Evolutionary conservation across 176 grass and related monocot species (phyloP).

Genomic region (Eragrostis nindensis): DNA sequence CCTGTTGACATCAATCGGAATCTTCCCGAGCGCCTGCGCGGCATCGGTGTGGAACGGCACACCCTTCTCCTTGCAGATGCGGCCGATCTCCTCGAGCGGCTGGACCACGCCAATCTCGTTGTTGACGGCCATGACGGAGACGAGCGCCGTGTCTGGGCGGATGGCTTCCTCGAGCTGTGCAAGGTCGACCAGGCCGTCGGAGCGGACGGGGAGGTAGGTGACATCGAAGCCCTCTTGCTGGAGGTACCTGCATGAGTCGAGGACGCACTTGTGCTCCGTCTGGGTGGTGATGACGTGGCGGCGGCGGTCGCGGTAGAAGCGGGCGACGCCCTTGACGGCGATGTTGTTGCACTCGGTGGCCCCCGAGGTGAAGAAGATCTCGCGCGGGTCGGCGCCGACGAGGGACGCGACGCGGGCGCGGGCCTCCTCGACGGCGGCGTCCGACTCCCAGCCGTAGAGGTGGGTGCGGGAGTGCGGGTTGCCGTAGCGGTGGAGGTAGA

Average conservation of each 20-base stretch:
- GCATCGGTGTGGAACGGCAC: constrained; percentile 91
- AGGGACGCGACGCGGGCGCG: constrained; percentile 56
- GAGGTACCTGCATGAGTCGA: constrained; percentile 86
- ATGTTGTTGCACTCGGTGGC: constrained; percentile 98
- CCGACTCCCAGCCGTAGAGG: constrained; percentile 98
- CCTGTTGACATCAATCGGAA: constrained; percentile 73
- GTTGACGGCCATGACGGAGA: constrained; percentile 96
- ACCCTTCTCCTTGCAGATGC: constrained; percentile 80
- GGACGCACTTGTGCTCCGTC: constrained; percentile 97
- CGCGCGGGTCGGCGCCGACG: constrained; percentile 74
- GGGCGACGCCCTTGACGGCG: constrained; percentile 90
- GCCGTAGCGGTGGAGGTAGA: constrained; percentile 84
- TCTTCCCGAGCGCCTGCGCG: constrained; percentile 83
- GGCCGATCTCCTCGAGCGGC: constrained; percentile 83
- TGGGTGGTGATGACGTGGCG: constrained; percentile 90
- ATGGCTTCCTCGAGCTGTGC: constrained; percentile 65
- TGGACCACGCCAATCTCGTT: constrained; percentile 95
- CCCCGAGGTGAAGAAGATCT: constrained; percentile 95
- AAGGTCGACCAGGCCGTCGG: constrained; percentile 83
- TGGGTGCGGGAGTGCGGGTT: constrained; percentile 98
- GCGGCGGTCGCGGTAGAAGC: constrained; percentile 81
- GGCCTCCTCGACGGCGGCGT: constrained; percentile 80
- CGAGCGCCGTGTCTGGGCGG: constrained; percentile 77
- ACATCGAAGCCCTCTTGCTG: constrained; percentile 88
- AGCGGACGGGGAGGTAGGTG: constrained; percentile 84